These are phyloP conservation scores for Capronia coronata DNA, from an alignment of 2,329 filamentous ascomycete species.

Conservation along the genomic window DNA sequence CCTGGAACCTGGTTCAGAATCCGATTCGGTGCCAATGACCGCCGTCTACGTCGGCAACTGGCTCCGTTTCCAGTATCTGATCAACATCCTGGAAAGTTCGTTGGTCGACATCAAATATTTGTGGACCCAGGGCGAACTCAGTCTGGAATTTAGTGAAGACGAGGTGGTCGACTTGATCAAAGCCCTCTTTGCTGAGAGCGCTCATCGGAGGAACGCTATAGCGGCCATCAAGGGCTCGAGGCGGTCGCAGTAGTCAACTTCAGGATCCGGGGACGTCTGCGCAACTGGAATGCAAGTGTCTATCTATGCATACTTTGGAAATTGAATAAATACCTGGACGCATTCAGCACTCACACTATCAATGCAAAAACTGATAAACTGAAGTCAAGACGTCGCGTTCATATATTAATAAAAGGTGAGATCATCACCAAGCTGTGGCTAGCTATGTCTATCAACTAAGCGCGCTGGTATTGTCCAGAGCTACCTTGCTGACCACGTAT, in stretches of 20 bases:
- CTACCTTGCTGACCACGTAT: no score
- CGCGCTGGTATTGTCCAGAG: no score
- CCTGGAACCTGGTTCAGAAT: conserved; percentile 24
- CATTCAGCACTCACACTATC: no score
- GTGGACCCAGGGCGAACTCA: conserved; percentile 59
- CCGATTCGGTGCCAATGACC: conserved; percentile 45
- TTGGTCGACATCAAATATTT: conserved; percentile 60
- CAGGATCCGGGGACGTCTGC: neutral
- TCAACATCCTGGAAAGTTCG: conserved; percentile 57
- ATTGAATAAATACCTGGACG: no score
- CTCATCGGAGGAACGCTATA: conserved; percentile 53
- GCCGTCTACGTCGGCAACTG: conserved; percentile 57
- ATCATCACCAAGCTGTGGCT: no score
- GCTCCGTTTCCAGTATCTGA: conserved; percentile 60
- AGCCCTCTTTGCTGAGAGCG: conserved; percentile 58
- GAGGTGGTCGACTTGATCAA: conserved; percentile 59
- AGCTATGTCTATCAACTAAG: no score
- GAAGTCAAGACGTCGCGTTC: no score
- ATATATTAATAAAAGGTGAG: no score
- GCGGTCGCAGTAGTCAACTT: conserved; percentile 5
- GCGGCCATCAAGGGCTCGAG: conserved; percentile 30
- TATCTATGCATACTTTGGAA: no score
- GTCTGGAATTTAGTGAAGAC: conserved; percentile 54
- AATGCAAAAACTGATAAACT: no score
- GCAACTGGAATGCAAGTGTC: no score